Percentiles rank a stretch among this genome's conserved stretches.
Conservation (phyloP, 2,329 filamentous ascomycete species). For the Exophiala viscosa region DNA sequence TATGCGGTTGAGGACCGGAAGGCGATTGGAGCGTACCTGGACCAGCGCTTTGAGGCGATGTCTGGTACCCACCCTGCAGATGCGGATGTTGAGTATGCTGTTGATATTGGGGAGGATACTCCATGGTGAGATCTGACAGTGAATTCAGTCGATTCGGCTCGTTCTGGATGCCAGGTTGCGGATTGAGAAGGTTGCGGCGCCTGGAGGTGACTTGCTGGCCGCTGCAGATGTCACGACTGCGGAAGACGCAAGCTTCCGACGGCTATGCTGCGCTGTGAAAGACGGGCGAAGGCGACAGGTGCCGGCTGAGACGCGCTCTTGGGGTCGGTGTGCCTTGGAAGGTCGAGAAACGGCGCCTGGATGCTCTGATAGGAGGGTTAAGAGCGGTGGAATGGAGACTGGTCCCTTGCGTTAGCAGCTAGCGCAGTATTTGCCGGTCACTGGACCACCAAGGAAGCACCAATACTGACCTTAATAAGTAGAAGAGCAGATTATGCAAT, state of each 20-base stretch:
- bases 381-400: slow-evolving; percentile 38
- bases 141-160: slow-evolving; percentile 11
- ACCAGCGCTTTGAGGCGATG: slow-evolving; percentile 52
- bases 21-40: slow-evolving; percentile 64
- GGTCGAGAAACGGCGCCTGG: slow-evolving; percentile 15
- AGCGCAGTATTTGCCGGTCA: slow-evolving; percentile 42
- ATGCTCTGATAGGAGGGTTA: slow-evolving; percentile 41
- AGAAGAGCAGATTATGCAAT: slow-evolving; percentile 3
- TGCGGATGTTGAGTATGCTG: slow-evolving; percentile 62
- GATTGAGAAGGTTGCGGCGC: slow-evolving; percentile 16
- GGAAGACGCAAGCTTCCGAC: slow-evolving; percentile 17
- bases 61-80: slow-evolving; percentile 60
- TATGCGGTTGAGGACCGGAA: slow-evolving; percentile 65
- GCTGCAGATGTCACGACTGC: slow-evolving; percentile 20
- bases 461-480: slow-evolving; percentile 21
- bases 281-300: slow-evolving; percentile 7
- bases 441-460: slow-evolving; percentile 34
- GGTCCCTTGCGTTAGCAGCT: slow-evolving; percentile 41
- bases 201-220: slow-evolving; percentile 9
- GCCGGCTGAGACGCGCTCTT: slow-evolving; percentile 19
- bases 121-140: slow-evolving; percentile 54
- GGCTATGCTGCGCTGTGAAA: slow-evolving; percentile 17
- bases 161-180: slow-evolving; percentile 16
- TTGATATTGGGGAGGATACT: slow-evolving; percentile 70
- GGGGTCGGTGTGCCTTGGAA: slow-evolving; percentile 21